phyloP scores from a whole-genome alignment of 73 alveolate species.

The Paramecium sonneborni region DNA sequence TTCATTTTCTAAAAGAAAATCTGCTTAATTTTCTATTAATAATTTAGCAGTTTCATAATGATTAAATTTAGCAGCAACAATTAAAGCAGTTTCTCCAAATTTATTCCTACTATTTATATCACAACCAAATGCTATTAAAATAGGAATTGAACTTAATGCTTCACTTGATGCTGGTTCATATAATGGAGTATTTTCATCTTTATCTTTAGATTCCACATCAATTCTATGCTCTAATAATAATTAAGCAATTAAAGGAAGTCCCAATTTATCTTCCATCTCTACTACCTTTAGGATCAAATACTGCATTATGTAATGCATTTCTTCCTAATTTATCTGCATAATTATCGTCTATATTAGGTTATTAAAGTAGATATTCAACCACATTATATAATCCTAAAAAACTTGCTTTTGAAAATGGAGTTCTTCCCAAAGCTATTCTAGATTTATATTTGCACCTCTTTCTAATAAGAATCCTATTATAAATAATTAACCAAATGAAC shows the following conservation, averaged over 20 bases:
- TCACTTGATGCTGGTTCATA: slow-evolving; percentile 63
- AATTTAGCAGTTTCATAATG: slow-evolving; percentile 51
- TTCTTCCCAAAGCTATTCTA: slow-evolving; percentile 53
- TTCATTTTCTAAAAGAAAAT: background rate
- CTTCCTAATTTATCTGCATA: slow-evolving; percentile 64
- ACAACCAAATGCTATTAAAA: slow-evolving; percentile 59
- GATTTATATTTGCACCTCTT: slow-evolving; percentile 62
- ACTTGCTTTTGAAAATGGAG: slow-evolving; percentile 60
- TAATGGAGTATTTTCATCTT: slow-evolving; percentile 53
- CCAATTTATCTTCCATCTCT: slow-evolving; percentile 68
- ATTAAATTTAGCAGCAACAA: slow-evolving; percentile 57
- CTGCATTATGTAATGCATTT: slow-evolving; percentile 68
- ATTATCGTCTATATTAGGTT: slow-evolving; percentile 36
- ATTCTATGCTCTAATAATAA: slow-evolving; percentile 60
- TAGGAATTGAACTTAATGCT: slow-evolving; percentile 60
- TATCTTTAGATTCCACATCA: slow-evolving; percentile 58
- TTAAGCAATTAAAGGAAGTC: slow-evolving; percentile 58
- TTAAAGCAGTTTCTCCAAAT: slow-evolving; percentile 63
- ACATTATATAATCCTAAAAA: slow-evolving; percentile 58
- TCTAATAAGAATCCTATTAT: background rate
- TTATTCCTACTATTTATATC: slow-evolving; percentile 59
- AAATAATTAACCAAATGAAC: slow-evolving; percentile 48
- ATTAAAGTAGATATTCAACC: slow-evolving; percentile 38
- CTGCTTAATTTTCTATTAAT: slow-evolving; percentile 45
- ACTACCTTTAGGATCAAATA: slow-evolving; percentile 66